Evolutionary conservation across 306 rosid species (phyloP).

Genomic region (Aeschynomene evenia): DNA sequence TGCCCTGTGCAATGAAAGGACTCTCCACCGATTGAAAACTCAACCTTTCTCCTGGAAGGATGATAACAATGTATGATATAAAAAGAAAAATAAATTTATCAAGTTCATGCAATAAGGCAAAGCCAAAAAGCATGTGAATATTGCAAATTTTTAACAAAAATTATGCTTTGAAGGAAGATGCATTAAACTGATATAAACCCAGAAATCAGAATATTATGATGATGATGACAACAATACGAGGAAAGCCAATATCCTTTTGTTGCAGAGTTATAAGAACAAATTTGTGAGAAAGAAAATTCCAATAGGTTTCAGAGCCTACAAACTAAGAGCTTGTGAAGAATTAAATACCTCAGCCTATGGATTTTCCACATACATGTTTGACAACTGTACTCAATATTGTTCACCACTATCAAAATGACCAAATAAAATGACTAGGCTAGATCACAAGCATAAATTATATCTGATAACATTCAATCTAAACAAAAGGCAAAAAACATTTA

Average conservation of each 20-base stretch:
- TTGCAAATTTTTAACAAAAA: slow-evolving; percentile 22
- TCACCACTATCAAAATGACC: slow-evolving; percentile 18
- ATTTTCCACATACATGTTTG: slow-evolving; percentile 2
- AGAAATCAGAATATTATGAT: slow-evolving; percentile 4
- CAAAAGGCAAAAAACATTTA: slow-evolving; percentile 9
- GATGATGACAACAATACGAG: slow-evolving; percentile 11
- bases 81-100: slow-evolving; percentile 1
- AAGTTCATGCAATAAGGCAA: slow-evolving; percentile 20
- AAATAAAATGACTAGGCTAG: slow-evolving; percentile 5
- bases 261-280: slow-evolving; percentile 2
- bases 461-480: slow-evolving; percentile 3
- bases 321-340: slow-evolving; percentile 10
- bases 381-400: slow-evolving; percentile 10
- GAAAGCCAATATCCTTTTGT: slow-evolving; percentile 21
- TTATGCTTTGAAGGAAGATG: slow-evolving; percentile 18
- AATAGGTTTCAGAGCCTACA: slow-evolving; percentile 10
- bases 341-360: slow-evolving; percentile 12
- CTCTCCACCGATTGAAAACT: slow-evolving; percentile 81
- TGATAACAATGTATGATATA: slow-evolving; percentile 23
- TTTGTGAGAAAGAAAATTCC: slow-evolving; percentile 13
- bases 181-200: slow-evolving; percentile 13
- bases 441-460: slow-evolving; percentile 18
- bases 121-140: background rate
- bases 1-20: slow-evolving; percentile 81
- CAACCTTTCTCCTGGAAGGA: slow-evolving; percentile 71